phyloP scores from a whole-genome alignment of 495 filamentous ascomycete species.

The Penicillium cataractarum region DNA sequence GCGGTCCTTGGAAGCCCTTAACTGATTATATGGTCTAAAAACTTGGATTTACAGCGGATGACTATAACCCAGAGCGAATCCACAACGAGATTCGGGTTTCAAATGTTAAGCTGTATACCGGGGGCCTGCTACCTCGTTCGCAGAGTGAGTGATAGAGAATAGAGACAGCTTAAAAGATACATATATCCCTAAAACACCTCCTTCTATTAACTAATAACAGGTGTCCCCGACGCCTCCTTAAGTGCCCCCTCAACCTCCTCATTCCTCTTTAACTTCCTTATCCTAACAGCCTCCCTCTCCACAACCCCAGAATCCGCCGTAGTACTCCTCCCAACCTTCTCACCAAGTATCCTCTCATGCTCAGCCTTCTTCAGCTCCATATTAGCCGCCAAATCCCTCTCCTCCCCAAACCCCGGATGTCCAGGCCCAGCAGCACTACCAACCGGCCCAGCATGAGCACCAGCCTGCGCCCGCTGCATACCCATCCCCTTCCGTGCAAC shows the following conservation, averaged over 20 bases:
- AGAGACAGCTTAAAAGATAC: background rate
- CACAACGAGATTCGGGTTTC: no score
- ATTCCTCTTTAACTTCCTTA: conserved; percentile 36
- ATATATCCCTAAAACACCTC: background rate
- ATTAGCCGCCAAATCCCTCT: conserved; percentile 39
- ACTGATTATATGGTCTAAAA: no score
- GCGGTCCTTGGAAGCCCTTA: no score
- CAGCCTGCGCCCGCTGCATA: conserved; percentile 40
- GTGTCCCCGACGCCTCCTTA: conserved; percentile 32
- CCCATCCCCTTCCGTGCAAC: conserved; percentile 47
- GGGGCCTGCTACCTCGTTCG: no score
- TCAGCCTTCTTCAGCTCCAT: conserved; percentile 52
- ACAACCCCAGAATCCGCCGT: conserved; percentile 26
- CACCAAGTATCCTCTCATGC: conserved; percentile 46
- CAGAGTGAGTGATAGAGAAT: no score
- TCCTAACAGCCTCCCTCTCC: conserved; percentile 35
- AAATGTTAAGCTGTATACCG: no score
- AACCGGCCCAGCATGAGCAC: conserved; percentile 42
- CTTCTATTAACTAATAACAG: conserved; percentile 27
- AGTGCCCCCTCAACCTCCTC: conserved; percentile 37
- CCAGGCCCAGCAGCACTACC: conserved; percentile 35
- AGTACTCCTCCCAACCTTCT: conserved; percentile 31
- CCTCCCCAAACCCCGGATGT: conserved; percentile 40
- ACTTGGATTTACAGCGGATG: no score
- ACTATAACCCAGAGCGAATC: no score